Evolutionary conservation across 768 basidiomycete species (phyloP), one percentile per base, ranked within the genome.

Genomic region (Mycena kentingensis): DNA sequence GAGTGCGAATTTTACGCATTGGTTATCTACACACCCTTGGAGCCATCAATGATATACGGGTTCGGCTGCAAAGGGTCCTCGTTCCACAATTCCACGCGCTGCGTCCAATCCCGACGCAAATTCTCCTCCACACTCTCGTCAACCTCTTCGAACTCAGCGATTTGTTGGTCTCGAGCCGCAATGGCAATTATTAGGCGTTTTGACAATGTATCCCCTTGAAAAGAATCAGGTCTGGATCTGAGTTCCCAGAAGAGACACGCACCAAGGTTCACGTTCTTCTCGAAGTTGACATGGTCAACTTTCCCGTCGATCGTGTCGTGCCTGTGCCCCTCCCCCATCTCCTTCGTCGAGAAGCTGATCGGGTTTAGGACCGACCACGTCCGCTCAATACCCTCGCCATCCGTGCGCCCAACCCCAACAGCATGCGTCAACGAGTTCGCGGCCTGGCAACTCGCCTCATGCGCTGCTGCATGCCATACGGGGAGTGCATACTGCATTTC

Each of bases 341-440:
- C 68, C 8, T 62, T 61, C 0, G 67, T 71, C 29, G 61, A 64
- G 5, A 52, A 51, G 0, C 63, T 58, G 0, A 53, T 52, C 0
- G 52, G 46, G 43, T 73, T 71, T 3, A 64, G 31, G 0, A 45
- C 50, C 0, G 67, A 41, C 73, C 73, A 73, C 0, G 46, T 54
- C 0, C 60, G 46, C 32, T 75, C 72, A 0, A 47, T 27, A 0
- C 31, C 52, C 35, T 50, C 46, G 37, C 49, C 54, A 36, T 56
- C 52, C 4, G 46, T 51, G n/a, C 26, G 49, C 3, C 57, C 55
- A 1, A 48, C 45, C 11, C 60, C 54, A 13, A 37, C 36, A n/a
- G 44, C 46, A 35, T 48, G 51, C 5, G 49, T 52, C 8, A 65
- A 36, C 3, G 54, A 57, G 25, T 46, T 49, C 10, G 13, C 11